Conservation (phyloP, 768 basidiomycete species). For the Arthromyces matolae region DNA sequence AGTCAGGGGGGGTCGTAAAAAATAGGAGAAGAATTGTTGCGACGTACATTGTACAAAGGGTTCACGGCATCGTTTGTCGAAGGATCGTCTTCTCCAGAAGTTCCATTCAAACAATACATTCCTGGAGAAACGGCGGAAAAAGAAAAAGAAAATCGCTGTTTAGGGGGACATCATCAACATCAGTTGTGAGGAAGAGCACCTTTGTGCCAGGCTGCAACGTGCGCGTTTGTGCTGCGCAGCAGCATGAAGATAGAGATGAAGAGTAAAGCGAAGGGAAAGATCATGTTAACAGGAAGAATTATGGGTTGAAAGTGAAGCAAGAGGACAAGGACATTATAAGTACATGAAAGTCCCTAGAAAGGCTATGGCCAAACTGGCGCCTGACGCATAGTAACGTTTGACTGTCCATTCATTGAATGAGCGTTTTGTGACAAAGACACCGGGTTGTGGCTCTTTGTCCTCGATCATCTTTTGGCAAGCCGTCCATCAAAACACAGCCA, state of each 20-base stretch:
- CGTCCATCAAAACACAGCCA: too few relatives aligned
- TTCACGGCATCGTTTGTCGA: slow-evolving; percentile 39
- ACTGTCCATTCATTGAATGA: slow-evolving; percentile 1
- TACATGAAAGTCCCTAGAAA: neutral
- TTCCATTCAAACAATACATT: slow-evolving; percentile 47
- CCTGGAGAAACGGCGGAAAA: too few relatives aligned
- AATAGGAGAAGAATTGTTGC: neutral
- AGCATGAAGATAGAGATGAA: slow-evolving; percentile 5
- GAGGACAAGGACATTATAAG: neutral
- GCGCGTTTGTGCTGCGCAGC: slow-evolving; percentile 14
- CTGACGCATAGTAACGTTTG: neutral
- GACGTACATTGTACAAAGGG: slow-evolving; percentile 42
- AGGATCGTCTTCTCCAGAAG: slow-evolving; percentile 26
- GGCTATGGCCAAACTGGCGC: slow-evolving; percentile 1
- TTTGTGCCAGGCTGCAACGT: slow-evolving; percentile 18
- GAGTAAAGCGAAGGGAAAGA: neutral
- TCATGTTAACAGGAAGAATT: neutral
- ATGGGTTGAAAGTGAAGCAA: neutral
- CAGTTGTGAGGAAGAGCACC: neutral
- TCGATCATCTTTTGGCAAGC: too few relatives aligned
- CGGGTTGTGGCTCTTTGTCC: neutral
- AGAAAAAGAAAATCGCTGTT: too few relatives aligned
- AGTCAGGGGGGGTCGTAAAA: too few relatives aligned
- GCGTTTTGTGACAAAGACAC: slow-evolving; percentile 7
- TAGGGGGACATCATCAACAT: neutral